Evolutionary conservation across 1,284 basidiomycete genomes (phyloP).

Genomic region (Schizophyllum commune): DNA sequence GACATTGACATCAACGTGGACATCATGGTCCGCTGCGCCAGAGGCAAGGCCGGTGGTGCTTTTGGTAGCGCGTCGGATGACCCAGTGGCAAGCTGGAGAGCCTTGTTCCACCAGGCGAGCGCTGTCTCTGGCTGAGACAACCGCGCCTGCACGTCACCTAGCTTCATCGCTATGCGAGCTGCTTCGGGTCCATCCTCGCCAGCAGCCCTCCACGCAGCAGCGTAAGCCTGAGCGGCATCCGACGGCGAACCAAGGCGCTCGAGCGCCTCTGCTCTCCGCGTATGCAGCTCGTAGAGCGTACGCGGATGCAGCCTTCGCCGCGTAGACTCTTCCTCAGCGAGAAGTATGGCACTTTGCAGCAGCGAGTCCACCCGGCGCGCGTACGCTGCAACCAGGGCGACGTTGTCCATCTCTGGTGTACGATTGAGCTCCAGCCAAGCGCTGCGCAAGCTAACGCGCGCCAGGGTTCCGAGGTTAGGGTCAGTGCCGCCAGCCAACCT

Average conservation of each 20-base stretch:
- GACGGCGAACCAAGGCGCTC: slow-evolving; percentile 57
- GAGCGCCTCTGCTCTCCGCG: slow-evolving; percentile 55
- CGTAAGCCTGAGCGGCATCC: background rate
- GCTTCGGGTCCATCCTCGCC: slow-evolving; percentile 29
- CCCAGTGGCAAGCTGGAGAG: slow-evolving; percentile 36
- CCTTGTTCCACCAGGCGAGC: slow-evolving; percentile 57
- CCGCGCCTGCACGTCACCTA: slow-evolving; percentile 55
- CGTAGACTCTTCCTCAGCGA: slow-evolving; percentile 32
- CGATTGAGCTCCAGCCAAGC: slow-evolving; percentile 9
- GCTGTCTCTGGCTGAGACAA: slow-evolving; percentile 47
- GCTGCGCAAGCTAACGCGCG: slow-evolving; percentile 55
- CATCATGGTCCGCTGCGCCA: slow-evolving; percentile 61
- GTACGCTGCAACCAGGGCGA: slow-evolving; percentile 6
- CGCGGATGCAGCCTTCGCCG: slow-evolving; percentile 36
- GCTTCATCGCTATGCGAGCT: slow-evolving; percentile 53
- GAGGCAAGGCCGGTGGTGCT: slow-evolving; percentile 45
- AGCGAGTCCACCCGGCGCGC: slow-evolving; percentile 20
- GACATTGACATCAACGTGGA: slow-evolving; percentile 66
- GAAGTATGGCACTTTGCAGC: slow-evolving; percentile 41
- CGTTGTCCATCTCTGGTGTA: slow-evolving; percentile 1
- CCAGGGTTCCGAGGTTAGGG: slow-evolving; percentile 57
- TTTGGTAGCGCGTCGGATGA: slow-evolving; percentile 28
- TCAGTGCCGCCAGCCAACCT: slow-evolving; percentile 60
- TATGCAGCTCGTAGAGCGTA: slow-evolving; percentile 52
- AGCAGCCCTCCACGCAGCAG: background rate